Evolutionary conservation across 805 yeast species (phyloP).

Genomic region (Blastobotrys mokoenaii): DNA sequence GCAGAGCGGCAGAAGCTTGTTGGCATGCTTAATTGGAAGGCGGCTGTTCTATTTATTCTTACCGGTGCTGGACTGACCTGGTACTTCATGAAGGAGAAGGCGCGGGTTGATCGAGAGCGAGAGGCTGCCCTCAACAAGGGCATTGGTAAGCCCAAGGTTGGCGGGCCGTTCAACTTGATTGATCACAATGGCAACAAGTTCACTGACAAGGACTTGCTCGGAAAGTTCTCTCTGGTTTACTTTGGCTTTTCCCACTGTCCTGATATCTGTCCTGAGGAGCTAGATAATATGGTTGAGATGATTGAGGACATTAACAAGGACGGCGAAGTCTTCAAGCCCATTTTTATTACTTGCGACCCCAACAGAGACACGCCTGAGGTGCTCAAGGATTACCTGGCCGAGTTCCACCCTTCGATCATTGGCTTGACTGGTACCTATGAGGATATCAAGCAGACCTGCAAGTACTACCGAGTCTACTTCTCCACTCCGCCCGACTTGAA

Average conservation of each 20-base stretch:
- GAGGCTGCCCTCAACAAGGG: slow-evolving; percentile 83
- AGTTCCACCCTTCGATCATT: slow-evolving; percentile 81
- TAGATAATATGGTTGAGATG: slow-evolving; percentile 80
- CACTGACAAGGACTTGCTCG: slow-evolving; percentile 68
- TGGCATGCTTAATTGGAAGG: slow-evolving; percentile 66
- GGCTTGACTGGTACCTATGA: slow-evolving; percentile 92
- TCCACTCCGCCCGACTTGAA: slow-evolving; percentile 93
- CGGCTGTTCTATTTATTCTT: slow-evolving; percentile 54
- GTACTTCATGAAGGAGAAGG: slow-evolving; percentile 69
- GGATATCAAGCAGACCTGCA: slow-evolving; percentile 75
- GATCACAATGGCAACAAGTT: slow-evolving; percentile 67
- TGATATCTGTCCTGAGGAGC: slow-evolving; percentile 96
- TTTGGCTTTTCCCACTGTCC: slow-evolving; percentile 98
- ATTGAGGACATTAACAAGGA: slow-evolving; percentile 51
- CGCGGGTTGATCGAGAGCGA: slow-evolving; percentile 59
- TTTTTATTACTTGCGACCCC: slow-evolving; percentile 95
- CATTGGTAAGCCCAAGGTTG: slow-evolving; percentile 84
- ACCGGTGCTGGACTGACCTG: slow-evolving; percentile 68
- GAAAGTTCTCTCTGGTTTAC: slow-evolving; percentile 77
- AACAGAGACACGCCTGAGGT: slow-evolving; percentile 88
- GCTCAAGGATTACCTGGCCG: slow-evolving; percentile 69
- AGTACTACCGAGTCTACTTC: slow-evolving; percentile 86
- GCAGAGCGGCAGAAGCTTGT: slow-evolving; percentile 29
- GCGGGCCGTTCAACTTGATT: slow-evolving; percentile 73
- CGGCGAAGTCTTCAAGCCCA: slow-evolving; percentile 36